Base-by-base conservation (phyloP, 371 early-diverging fungal species). In the Entomophthora muscae region DNA sequence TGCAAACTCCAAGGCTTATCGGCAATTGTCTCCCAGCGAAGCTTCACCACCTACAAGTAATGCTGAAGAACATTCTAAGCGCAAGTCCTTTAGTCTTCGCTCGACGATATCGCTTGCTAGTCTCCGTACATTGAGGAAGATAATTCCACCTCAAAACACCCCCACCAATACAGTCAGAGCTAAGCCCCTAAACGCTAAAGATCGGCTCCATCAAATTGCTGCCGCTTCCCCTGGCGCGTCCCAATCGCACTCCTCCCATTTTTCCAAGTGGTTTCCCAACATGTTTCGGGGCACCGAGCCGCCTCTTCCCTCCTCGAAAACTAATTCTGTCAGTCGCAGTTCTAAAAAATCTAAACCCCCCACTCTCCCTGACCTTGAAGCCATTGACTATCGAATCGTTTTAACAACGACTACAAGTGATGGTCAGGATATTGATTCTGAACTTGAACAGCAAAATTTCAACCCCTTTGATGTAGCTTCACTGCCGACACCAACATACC, bases 151-250 rank as follows among this genome's bases (percentile, higher is more conserved):
- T 3, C 58, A 29, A 24, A 3, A 1, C 13, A 1, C 29, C 21
- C n/a, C 26, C 29, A n/a, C n/a, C n/a, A n/a, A n/a, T n/a, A n/a
- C n/a, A n/a, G n/a, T n/a, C n/a, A 29, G 3, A 12, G 21, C 26
- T 26, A 26, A 26, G 31, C 61, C 61, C 12, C 42, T 61, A n/a
- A 61, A 61, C 3, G 61, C 61, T 26, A 61, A 61, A 24, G 61
- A 61, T 24, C 32, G 61, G 26, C 42, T 61, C 33, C 58, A 57
- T 28, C 58, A 31, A 10, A 26, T 57, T 29, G 29, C 31, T 17
- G 31, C 30, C 31, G 27, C 26, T 26, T 31, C 29, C 17, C 58
- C 27, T 30, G 31, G 61, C 27, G 12, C 32, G 10, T 23, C 42
- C n/a, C n/a, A 2, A 3, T 17, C 33, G 1, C 42, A 42, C 5